These are phyloP conservation scores for Patellifolia procumbens DNA, from an alignment of 179 eudicot genomes.

Conservation along the genomic window DNA sequence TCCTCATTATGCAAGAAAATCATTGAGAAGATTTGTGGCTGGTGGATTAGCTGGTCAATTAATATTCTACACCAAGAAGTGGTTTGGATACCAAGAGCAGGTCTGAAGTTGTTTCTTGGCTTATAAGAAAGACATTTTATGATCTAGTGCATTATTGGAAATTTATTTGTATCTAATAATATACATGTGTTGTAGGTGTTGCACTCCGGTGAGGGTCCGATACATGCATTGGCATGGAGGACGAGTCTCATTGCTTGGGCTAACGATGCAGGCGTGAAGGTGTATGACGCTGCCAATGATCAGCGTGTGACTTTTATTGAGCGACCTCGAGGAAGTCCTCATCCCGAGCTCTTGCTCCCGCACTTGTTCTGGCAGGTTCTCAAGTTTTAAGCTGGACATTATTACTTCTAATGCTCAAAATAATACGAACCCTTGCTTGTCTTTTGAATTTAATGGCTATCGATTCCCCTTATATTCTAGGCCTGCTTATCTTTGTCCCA, in stretches of 20 bases:
- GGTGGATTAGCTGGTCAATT: constrained; percentile 98
- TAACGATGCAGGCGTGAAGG: constrained; percentile 92
- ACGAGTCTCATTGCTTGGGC: constrained; percentile 93
- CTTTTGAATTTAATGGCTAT: not conserved
- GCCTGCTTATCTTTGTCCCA: constrained; percentile 10
- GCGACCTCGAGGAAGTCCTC: constrained; percentile 94
- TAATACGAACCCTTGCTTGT: not conserved
- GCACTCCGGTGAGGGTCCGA: constrained; percentile 98
- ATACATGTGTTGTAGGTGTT: constrained; percentile 53
- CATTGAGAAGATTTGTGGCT: constrained; percentile 83
- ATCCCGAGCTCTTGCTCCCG: constrained; percentile 90
- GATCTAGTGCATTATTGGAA: not conserved
- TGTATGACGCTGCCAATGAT: constrained; percentile 84
- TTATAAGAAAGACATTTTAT: not conserved
- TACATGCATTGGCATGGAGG: constrained; percentile 95
- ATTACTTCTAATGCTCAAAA: not conserved
- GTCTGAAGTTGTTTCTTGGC: constrained; percentile 37
- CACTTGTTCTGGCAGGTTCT: constrained; percentile 98
- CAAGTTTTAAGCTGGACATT: constrained; percentile 35
- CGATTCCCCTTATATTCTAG: not conserved
- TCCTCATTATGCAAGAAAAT: constrained; percentile 81
- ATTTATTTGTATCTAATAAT: not conserved
- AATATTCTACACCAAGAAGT: constrained; percentile 71
- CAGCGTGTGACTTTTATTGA: constrained; percentile 87
- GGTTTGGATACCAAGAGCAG: constrained; percentile 96